These are phyloP conservation scores for Saccharomycopsis fibuligera DNA, from an alignment of 805 yeast species.

Conservation along the genomic window DNA sequence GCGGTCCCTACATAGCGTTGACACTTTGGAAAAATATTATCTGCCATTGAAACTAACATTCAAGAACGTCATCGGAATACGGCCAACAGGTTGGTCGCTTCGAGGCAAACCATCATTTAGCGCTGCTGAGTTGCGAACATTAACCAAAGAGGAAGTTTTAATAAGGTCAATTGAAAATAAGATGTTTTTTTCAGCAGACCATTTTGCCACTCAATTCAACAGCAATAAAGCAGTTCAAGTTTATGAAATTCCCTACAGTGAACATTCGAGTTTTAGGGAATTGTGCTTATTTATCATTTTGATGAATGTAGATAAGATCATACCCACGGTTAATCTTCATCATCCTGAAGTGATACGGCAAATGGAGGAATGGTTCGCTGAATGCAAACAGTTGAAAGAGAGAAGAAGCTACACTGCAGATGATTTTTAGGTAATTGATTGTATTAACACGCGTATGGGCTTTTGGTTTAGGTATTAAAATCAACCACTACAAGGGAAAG, in stretches of 20 bases:
- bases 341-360: slow-evolving; percentile 25
- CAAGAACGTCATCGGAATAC: slow-evolving; percentile 61
- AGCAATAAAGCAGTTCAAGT: slow-evolving; percentile 35
- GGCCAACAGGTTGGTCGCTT: slow-evolving; percentile 92
- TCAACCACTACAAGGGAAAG: background rate
- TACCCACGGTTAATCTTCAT: slow-evolving; percentile 70
- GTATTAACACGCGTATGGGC: background rate
- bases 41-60: slow-evolving; percentile 39
- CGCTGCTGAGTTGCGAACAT: slow-evolving; percentile 10
- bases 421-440: slow-evolving; percentile 12
- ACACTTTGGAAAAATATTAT: slow-evolving; percentile 40
- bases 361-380: slow-evolving; percentile 31
- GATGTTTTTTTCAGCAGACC: slow-evolving; percentile 21
- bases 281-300: slow-evolving; percentile 56
- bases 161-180: slow-evolving; percentile 4
- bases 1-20: slow-evolving; percentile 27
- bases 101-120: slow-evolving; percentile 22
- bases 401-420: slow-evolving; percentile 13
- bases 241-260: slow-evolving; percentile 80
- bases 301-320: slow-evolving; percentile 44
- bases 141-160: slow-evolving; percentile 18
- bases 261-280: slow-evolving; percentile 87
- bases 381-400: slow-evolving; percentile 27
- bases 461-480: background rate
- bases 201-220: slow-evolving; percentile 30